phyloP scores from a whole-genome alignment of 306 rosid species.

The Casuarina cunninghamiana region DNA sequence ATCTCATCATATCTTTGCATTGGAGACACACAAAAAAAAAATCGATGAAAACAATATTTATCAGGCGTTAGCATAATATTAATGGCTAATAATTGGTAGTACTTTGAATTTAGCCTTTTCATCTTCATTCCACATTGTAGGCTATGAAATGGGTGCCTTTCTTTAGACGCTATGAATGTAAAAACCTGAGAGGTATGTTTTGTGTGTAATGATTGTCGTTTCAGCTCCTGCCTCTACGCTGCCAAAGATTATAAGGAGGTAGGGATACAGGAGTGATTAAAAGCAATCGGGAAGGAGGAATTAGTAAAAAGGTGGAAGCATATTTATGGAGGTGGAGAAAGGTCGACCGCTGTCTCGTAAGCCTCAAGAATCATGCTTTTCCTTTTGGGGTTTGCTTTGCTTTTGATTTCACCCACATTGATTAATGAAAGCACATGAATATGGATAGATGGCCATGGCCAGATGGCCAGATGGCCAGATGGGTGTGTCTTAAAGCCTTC shows the following conservation, averaged over 20 bases:
- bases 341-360: conserved; percentile 28
- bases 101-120: too few relatives aligned
- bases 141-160: too few relatives aligned
- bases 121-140: too few relatives aligned
- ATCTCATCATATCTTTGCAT: too few relatives aligned
- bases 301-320: not conserved
- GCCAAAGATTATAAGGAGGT: too few relatives aligned
- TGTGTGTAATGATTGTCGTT: too few relatives aligned
- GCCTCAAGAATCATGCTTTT: conserved; percentile 44
- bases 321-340: conserved; percentile 9
- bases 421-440: conserved; percentile 79
- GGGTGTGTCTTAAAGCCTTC: conserved; percentile 66
- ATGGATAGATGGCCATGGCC: conserved; percentile 39
- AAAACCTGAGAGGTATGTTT: too few relatives aligned
- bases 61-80: too few relatives aligned
- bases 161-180: too few relatives aligned
- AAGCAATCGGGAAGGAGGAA: conserved; percentile 4
- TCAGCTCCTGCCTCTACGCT: too few relatives aligned
- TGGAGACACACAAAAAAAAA: too few relatives aligned
- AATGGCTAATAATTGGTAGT: not conserved
- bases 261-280: not conserved
- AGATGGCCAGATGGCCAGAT: conserved; percentile 37
- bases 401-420: conserved; percentile 28
- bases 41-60: too few relatives aligned
- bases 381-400: conserved; percentile 46